phyloP scores from a whole-genome alignment of 331 rosid species.

The Quercus phellos region DNA sequence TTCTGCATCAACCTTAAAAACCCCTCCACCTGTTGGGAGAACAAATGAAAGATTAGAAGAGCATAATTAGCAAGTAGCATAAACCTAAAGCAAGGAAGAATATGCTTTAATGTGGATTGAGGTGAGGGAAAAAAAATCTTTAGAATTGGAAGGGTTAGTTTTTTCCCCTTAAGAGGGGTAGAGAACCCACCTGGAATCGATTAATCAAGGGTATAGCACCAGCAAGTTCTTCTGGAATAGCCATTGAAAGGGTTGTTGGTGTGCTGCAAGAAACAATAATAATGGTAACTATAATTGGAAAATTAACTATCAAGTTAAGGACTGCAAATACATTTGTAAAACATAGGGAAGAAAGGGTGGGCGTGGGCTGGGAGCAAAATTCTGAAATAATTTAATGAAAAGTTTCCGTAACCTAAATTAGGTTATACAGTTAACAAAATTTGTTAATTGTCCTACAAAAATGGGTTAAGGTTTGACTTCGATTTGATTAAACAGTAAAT shows the following conservation, averaged over 20 bases:
- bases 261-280: slow-evolving; percentile 50
- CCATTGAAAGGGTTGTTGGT: slow-evolving; percentile 60
- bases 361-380: not conserved
- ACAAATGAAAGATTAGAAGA: slow-evolving; percentile 6
- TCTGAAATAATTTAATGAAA: not conserved
- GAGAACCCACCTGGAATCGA: slow-evolving; percentile 68
- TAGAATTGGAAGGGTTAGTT: not conserved
- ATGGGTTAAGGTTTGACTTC: not conserved
- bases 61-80: not conserved
- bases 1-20: slow-evolving; percentile 86
- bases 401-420: not conserved
- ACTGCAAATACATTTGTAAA: not conserved
- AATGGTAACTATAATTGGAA: not conserved
- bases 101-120: slow-evolving; percentile 5
- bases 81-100: not conserved
- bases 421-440: not conserved
- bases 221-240: slow-evolving; percentile 79
- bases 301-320: not conserved
- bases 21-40: slow-evolving; percentile 63
- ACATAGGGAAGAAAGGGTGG: not conserved
- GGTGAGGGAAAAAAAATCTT: not conserved
- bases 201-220: slow-evolving; percentile 88
- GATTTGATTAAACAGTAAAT: not conserved
- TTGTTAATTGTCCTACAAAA: slow-evolving; percentile 3
- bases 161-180: not conserved